These are phyloP conservation scores for Lactarius indigo DNA, from an alignment of 768 basidiomycete genomes.

Conservation along the genomic window DNA sequence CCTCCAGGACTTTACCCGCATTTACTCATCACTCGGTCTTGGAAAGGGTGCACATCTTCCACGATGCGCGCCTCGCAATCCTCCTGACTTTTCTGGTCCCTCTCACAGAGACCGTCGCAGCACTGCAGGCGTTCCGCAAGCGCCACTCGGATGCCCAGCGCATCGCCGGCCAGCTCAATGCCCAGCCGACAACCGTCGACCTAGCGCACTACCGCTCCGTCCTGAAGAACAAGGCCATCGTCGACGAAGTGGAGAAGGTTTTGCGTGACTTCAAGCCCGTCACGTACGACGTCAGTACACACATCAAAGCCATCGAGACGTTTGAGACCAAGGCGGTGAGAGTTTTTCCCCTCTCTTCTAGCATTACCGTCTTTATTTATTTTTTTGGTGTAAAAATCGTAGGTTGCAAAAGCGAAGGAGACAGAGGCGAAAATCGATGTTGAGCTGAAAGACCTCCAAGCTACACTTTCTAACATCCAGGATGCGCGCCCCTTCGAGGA, in stretches of 20 bases:
- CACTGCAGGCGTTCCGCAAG: conserved; percentile 95
- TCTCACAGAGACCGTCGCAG: conserved; percentile 74
- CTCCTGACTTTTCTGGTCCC: neutral
- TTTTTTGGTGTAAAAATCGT: conserved; percentile 1
- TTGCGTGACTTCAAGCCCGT: conserved; percentile 89
- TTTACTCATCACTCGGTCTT: conserved; percentile 78
- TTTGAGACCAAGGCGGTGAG: conserved; percentile 93
- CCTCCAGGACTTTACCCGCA: conserved; percentile 75
- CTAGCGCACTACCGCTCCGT: conserved; percentile 87
- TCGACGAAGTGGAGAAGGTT: conserved; percentile 90
- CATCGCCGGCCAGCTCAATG: conserved; percentile 55
- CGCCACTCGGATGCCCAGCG: conserved; percentile 88
- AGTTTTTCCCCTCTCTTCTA: conserved; percentile 1
- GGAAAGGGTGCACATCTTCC: conserved; percentile 65
- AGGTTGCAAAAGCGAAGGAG: conserved; percentile 88
- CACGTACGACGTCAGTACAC: conserved; percentile 84
- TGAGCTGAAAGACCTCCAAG: conserved; percentile 88
- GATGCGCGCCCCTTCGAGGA: conserved; percentile 97
- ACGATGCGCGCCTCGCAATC: neutral
- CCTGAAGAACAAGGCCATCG: conserved; percentile 88
- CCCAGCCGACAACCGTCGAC: conserved; percentile 82
- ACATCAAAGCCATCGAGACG: conserved; percentile 92
- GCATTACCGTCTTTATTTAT: neutral
- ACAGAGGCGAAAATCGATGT: conserved; percentile 86
- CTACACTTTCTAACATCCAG: conserved; percentile 94